Conservation (phyloP, 2,329 filamentous ascomycete species). For the Botrytis byssoidea region DNA sequence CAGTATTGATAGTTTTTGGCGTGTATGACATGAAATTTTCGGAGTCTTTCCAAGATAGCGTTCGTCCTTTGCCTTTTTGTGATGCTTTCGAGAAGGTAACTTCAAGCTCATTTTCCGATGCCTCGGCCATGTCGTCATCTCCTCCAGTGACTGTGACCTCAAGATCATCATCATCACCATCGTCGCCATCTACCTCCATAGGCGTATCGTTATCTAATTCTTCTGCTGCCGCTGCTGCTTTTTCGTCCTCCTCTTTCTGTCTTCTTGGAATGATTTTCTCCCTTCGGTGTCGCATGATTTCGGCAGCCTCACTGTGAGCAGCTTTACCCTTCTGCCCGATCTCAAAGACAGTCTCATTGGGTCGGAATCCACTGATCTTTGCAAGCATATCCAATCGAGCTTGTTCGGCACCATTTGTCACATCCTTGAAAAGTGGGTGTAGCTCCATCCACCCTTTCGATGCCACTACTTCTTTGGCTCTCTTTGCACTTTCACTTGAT, state of each 20-base stretch:
- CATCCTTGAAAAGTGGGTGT: conserved; percentile 76
- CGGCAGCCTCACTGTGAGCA: conserved; percentile 62
- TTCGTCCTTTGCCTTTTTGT: conserved; percentile 53
- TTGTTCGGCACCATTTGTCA: conserved; percentile 62
- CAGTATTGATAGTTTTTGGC: conserved; percentile 74
- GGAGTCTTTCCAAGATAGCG: conserved; percentile 71
- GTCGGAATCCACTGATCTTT: conserved; percentile 82
- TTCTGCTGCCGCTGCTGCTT: conserved; percentile 34
- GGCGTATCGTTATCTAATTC: conserved; percentile 35
- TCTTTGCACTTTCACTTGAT: conserved; percentile 84
- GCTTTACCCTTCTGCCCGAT: conserved; percentile 71
- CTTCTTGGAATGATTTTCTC: conserved; percentile 63
- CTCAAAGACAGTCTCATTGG: conserved; percentile 95
- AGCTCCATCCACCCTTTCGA: conserved; percentile 70
- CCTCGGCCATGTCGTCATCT: conserved; percentile 54
- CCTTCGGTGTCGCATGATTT: conserved; percentile 72
- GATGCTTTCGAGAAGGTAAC: conserved; percentile 65
- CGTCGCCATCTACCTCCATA: conserved; percentile 37
- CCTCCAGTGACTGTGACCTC: conserved; percentile 39
- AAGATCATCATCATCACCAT: conserved; percentile 43
- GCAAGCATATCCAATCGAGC: conserved; percentile 84
- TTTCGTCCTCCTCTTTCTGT: conserved; percentile 43
- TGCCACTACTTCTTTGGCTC: conserved; percentile 73
- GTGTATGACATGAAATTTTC: conserved; percentile 98
- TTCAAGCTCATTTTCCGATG: conserved; percentile 62